A percentile compares a stretch with the other conserved stretches of the same genome.
phyloP scores from a whole-genome alignment of 2,329 filamentous ascomycete species.

The Paracorniculantispora psalliotae region DNA sequence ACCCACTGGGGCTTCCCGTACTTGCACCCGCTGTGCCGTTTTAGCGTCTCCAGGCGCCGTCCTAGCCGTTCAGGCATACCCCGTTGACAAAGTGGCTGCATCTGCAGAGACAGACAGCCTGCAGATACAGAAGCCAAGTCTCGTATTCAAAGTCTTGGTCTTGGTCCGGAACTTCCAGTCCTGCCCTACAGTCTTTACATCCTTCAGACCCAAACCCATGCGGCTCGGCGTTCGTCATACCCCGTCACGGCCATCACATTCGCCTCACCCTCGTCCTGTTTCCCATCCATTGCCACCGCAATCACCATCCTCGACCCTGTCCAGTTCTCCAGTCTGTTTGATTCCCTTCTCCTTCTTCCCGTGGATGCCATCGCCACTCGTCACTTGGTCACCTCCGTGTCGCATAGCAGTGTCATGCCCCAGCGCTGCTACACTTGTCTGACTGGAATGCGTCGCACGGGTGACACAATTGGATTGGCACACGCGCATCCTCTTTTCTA shows the following conservation, averaged over 20 bases:
- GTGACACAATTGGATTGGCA: conserved; percentile 2
- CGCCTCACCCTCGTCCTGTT: background rate
- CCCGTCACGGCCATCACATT: background rate
- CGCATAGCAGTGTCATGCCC: conserved; percentile 10
- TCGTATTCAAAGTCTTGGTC: background rate
- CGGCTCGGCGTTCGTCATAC: conserved; percentile 4
- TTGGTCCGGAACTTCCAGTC: conserved; percentile 1
- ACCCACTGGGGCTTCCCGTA: background rate
- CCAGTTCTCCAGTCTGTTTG: background rate
- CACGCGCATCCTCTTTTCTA: no score
- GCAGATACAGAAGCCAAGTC: background rate
- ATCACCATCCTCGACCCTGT: background rate
- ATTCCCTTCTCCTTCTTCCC: background rate
- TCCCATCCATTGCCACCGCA: background rate
- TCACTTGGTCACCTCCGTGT: background rate
- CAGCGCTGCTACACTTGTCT: conserved; percentile 3
- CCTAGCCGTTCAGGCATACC: background rate
- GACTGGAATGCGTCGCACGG: conserved; percentile 12
- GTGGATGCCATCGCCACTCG: background rate
- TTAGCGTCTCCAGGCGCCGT: background rate
- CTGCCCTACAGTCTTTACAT: background rate
- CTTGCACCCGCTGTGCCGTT: background rate
- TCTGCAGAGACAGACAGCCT: background rate
- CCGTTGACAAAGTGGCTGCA: background rate
- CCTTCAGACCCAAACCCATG: background rate